Percentiles rank a stretch among this genome's conserved stretches.
These are phyloP conservation scores for Echium plantagineum DNA, from an alignment of 257 asterid species.

Conservation along the genomic window DNA sequence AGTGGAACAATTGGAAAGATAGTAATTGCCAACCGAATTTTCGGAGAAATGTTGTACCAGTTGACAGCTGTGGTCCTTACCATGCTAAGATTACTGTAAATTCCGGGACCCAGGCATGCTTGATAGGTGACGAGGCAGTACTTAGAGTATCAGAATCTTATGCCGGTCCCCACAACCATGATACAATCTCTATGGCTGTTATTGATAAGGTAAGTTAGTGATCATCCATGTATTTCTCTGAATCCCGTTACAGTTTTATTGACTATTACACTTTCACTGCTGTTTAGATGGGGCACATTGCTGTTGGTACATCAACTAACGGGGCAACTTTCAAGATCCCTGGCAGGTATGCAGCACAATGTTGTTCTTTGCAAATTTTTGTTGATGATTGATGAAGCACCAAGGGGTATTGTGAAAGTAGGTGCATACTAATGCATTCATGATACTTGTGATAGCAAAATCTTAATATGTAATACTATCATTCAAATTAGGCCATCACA, in stretches of 20 bases:
- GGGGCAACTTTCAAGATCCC: constrained; percentile 96
- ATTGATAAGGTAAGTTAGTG: constrained; percentile 57
- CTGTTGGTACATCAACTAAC: constrained; percentile 92
- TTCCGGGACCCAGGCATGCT: constrained; percentile 20
- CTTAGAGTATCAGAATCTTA: constrained; percentile 19
- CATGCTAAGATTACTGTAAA: constrained; percentile 19
- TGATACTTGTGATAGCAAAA: neutral
- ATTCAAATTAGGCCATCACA: too few species aligned
- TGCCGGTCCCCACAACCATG: constrained; percentile 57
- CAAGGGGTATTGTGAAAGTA: too few species aligned
- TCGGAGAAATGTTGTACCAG: constrained; percentile 60
- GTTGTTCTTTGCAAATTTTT: neutral
- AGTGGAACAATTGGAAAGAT: constrained; percentile 72
- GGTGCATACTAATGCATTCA: too few species aligned
- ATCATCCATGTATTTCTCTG: constrained; percentile 1
- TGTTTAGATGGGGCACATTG: constrained; percentile 61
- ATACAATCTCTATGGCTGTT: constrained; percentile 95
- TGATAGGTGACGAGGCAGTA: constrained; percentile 13
- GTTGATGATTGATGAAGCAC: neutral
- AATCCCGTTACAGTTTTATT: constrained; percentile 7
- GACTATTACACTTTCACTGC: constrained; percentile 2
- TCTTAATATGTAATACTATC: too few species aligned
- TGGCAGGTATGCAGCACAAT: constrained; percentile 48
- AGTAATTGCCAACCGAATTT: constrained; percentile 78
- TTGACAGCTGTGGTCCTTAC: constrained; percentile 76